A percentile compares a stretch with the other conserved stretches of the same genome.
Evolutionary conservation across 345 rosid species (phyloP).

Genomic region (Garcia nutans): DNA sequence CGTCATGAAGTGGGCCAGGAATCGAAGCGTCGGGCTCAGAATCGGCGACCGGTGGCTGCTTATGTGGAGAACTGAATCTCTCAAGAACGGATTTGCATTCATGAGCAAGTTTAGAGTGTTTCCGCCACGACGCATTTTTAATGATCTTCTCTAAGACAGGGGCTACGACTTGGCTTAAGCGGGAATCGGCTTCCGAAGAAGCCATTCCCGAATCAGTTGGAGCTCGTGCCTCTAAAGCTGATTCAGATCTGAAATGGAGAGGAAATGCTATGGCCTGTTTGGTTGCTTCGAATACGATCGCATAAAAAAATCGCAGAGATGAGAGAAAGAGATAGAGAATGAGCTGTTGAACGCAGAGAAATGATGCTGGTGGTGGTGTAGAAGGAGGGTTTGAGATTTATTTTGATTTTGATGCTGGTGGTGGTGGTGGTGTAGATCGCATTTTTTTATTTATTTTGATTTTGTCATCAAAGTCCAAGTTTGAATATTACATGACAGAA

Average conservation of each 20-base stretch:
- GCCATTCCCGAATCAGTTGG: constrained; percentile 82
- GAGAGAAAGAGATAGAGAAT: neutral
- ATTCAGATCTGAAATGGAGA: constrained; percentile 42
- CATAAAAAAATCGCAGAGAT: neutral
- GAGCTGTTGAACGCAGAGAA: neutral
- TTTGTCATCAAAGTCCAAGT: constrained; percentile 22
- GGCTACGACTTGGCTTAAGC: constrained; percentile 62
- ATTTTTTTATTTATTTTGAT: constrained; percentile 6
- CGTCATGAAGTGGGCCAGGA: constrained; percentile 88
- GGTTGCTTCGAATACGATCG: constrained; percentile 7
- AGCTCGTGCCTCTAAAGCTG: constrained; percentile 27
- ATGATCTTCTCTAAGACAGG: constrained; percentile 87
- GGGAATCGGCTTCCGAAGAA: constrained; percentile 99
- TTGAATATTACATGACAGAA: constrained; percentile 20
- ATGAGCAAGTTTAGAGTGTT: constrained; percentile 91
- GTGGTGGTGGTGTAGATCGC: constrained; percentile 44
- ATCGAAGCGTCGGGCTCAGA: constrained; percentile 60
- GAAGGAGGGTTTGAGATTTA: constrained; percentile 31
- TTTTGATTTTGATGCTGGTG: constrained; percentile 27
- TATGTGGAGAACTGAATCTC: constrained; percentile 48
- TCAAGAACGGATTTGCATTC: constrained; percentile 90
- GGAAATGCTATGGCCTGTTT: constrained; percentile 8
- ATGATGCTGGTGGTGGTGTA: neutral
- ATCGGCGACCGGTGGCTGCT: constrained; percentile 39
- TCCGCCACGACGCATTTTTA: constrained; percentile 96